Conservation (phyloP, 1,284 basidiomycete genomes). For the Ustilago loliicola region DNA sequence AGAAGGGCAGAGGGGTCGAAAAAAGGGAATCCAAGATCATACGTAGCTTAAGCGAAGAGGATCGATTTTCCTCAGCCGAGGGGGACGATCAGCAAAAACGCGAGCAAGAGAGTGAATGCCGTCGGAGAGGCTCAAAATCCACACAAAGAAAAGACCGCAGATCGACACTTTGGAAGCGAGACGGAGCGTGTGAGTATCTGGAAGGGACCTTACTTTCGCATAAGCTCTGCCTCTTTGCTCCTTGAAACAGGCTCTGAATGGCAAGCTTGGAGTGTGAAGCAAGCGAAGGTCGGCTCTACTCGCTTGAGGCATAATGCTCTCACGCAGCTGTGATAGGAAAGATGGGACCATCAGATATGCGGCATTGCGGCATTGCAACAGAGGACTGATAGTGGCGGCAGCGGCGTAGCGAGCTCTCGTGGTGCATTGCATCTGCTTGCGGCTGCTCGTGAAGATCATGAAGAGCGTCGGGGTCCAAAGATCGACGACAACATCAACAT, state of each 20-base stretch:
- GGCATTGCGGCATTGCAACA: not conserved
- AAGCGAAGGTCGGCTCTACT: too few relatives aligned
- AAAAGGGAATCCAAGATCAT: not conserved
- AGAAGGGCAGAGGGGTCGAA: not conserved
- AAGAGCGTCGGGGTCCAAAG: not conserved
- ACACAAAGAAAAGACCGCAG: not conserved
- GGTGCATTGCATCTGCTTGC: not conserved
- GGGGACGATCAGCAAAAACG: not conserved
- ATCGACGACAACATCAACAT: not conserved
- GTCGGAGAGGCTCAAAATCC: not conserved
- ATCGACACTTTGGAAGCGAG: constrained; percentile 1
- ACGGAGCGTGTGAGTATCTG: not conserved
- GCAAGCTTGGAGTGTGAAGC: too few relatives aligned
- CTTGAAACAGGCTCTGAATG: too few relatives aligned
- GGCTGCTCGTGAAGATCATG: not conserved
- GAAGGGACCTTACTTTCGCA: not conserved
- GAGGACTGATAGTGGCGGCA: not conserved
- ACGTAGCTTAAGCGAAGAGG: not conserved
- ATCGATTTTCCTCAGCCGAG: not conserved
- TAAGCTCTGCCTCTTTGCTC: too few relatives aligned
- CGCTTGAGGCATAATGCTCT: too few relatives aligned
- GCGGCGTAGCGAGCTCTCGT: not conserved
- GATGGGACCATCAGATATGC: not conserved
- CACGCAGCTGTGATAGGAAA: not conserved
- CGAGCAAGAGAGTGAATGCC: not conserved